Base-by-base conservation (phyloP, 495 filamentous ascomycete genomes). In the Xylaria intraflava region DNA sequence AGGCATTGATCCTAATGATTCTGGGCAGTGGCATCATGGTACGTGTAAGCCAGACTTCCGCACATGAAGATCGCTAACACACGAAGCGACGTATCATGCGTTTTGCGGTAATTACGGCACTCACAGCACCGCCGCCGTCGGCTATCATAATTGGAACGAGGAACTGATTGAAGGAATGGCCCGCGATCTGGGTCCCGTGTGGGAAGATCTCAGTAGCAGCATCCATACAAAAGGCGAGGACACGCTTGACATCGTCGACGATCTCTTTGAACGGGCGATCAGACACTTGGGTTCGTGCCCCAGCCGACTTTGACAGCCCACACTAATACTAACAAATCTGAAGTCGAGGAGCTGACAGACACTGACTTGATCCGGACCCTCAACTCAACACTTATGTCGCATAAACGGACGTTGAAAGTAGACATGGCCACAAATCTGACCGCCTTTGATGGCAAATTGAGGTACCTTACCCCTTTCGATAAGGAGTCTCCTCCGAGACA, bases 111-210 rank as follows among this genome's bases (percentile, higher is more conserved):
- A 69, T 1, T 68, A 59, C 39, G 71, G 71, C 10, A 53, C 53
- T 38, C 46, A 70, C 46, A 42, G 0, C 11, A 70, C 67, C 2
- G 10, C 5, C 7, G 41, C 23, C 6, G 55, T 55, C 1, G 61
- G 57, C 2, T 40, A 36, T 14, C 62, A 51, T 16, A 65, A 64
- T 52, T 74, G 71, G 71, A 74, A 74, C 30, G 52, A 68, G 53
- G 66, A 71, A 59, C 66, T 66, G 20, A 71, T 70, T 23, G 36
- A 59, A 42, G n/a, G 46, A 4, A 72, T 74, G 69, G 50, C 48
- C 1, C 17, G 26, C 0, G 62, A 71, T 33, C 38, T 71, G 29
- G 36, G 30, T 8, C 48, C 35, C 7, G 59, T 52, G 19, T 74
- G 69, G 69, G 20, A 61, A 10, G 31, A 30, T 2, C 38, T 71